A percentile compares a stretch with the other conserved stretches of the same genome.
Evolutionary conservation across 2,329 filamentous ascomycete species (phyloP).

Genomic region (Clarireedia monteithiana): DNA sequence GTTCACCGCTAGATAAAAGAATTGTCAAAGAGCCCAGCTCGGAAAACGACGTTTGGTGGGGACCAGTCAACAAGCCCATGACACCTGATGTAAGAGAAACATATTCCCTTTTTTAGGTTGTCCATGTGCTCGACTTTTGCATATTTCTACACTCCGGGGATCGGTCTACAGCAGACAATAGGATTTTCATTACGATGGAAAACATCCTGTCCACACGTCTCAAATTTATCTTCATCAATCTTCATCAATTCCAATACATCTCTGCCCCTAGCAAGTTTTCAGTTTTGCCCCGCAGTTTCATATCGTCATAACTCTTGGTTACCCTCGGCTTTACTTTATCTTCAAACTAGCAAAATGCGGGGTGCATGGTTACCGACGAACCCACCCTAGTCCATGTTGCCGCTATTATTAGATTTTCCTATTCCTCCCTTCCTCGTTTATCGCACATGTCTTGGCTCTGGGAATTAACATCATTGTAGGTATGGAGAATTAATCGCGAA

Average conservation of each 20-base stretch:
- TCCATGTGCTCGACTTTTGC: not conserved
- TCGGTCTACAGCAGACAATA: not conserved
- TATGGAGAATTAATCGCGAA: constrained; percentile 99
- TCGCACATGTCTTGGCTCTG: not conserved
- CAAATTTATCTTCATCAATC: not conserved
- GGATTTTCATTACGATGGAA: not conserved
- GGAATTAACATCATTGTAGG: constrained; percentile 46
- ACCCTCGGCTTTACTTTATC: constrained; percentile 5
- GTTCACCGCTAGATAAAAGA: constrained; percentile 94
- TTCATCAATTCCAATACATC: not conserved
- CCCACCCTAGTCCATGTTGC: not conserved
- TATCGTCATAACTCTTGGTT: constrained; percentile 6
- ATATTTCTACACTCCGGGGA: not conserved
- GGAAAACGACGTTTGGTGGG: constrained; percentile 77
- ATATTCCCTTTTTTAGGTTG: not conserved
- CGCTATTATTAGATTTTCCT: not conserved
- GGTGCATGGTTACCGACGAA: constrained; percentile 6
- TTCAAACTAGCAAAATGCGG: constrained; percentile 6
- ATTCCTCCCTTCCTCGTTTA: not conserved
- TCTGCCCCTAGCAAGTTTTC: not conserved
- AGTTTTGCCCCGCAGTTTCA: constrained; percentile 3
- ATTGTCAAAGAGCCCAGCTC: constrained; percentile 88
- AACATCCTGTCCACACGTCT: not conserved
- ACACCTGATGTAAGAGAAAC: constrained; percentile 71
- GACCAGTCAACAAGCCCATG: constrained; percentile 98